Evolutionary conservation across 352 stramenopile genomes (phyloP), one percentile per base, ranked within the genome.

Genomic region (Pythium angustatum): DNA sequence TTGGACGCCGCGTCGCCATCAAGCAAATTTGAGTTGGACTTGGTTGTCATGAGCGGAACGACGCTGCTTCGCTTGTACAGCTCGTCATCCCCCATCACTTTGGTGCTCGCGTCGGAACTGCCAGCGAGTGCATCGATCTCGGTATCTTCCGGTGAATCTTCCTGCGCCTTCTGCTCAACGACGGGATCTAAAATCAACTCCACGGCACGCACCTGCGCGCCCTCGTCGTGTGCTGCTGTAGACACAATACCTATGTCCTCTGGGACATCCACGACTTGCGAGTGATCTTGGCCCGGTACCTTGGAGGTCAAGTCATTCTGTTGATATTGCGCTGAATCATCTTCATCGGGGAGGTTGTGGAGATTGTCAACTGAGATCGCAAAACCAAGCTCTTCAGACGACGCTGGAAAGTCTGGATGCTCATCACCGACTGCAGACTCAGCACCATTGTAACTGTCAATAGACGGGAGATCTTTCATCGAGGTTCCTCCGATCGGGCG

Each of bases 1-100:
- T 55, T 33, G 3, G 14, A 22, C 5, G 21, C 21, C 3, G 26
- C 41, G 4, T 44, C 28, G 14, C 44, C n/a, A 7, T 62, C 28
- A 11, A 55, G 36, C 19, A 56, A 30, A 21, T 60, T 44, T 36
- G 56, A 38, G 36, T 66, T 65, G 1, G 44, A 50, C 6, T 31
- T 34, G 3, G 50, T 38, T 47, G 30, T 22, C 40, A 48, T 52
- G 10, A 44, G 19, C 5, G 3, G 17, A 1, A 17, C 41, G 17
- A 55, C n/a, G 15, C 21, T 48, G 7, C 30, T 57, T 26, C 43
- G 22, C 44, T 40, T 31, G 8, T 22, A 24, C 9, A 22, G 7
- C 6, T 28, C 36, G 28, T 58, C 48, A 7, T 65, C 48, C 9
- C 45, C 44, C 17, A 31, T 38, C 33, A n/a, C 6, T 36, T 24